Percentiles rank a stretch among this genome's conserved stretches.
Conservation (phyloP, 495 filamentous ascomycete genomes). For the Talaromyces ruber region DNA sequence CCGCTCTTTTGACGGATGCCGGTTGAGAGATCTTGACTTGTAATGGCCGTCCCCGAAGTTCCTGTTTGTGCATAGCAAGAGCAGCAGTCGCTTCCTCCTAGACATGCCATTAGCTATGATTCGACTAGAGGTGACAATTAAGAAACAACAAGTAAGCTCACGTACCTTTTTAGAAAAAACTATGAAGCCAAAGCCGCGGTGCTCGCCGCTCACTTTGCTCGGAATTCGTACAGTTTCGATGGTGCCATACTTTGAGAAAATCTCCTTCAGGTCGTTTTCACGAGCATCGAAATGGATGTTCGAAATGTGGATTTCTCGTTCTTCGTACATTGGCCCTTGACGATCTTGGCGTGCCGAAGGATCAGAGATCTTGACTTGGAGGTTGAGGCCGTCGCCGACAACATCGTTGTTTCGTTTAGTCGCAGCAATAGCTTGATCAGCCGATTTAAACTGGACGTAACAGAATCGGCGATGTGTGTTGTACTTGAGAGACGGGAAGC, state of each 20-base stretch:
- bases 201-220: constrained; percentile 52
- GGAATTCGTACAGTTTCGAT: constrained; percentile 62
- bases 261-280: constrained; percentile 57
- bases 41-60: constrained; percentile 59
- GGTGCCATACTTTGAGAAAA: constrained; percentile 68
- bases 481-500: constrained; percentile 84
- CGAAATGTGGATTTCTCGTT: constrained; percentile 74
- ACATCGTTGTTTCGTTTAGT: constrained; percentile 60
- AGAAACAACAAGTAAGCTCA: background rate
- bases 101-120: background rate
- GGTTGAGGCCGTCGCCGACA: constrained; percentile 53
- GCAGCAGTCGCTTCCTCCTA: constrained; percentile 60
- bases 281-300: constrained; percentile 59
- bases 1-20: constrained; percentile 36
- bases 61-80: constrained; percentile 59
- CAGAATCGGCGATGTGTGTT: constrained; percentile 87
- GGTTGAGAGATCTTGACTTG: constrained; percentile 55
- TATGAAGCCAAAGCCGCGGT: constrained; percentile 70
- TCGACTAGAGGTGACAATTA: background rate
- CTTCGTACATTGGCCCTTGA: constrained; percentile 74
- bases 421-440: constrained; percentile 55
- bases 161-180: constrained; percentile 62
- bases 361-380: constrained; percentile 76
- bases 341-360: constrained; percentile 68
- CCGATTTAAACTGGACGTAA: constrained; percentile 76